phyloP scores from a whole-genome alignment of 768 basidiomycete species.

The Clitopilus hobsonii region DNA sequence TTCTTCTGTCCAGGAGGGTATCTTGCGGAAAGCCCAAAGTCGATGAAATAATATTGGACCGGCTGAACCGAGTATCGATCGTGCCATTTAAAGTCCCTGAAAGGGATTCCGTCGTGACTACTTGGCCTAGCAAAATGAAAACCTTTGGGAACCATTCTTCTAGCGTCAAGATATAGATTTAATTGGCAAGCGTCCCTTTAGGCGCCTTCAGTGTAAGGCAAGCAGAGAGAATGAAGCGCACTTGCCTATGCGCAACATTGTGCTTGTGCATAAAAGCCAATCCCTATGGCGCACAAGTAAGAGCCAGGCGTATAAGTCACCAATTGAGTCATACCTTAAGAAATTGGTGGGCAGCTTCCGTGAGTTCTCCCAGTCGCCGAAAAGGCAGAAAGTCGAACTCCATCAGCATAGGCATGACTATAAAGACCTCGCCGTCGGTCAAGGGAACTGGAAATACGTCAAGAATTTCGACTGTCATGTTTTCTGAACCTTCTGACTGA shows the following conservation, averaged over 20 bases:
- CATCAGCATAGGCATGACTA: constrained; percentile 11
- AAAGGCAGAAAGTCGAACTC: constrained; percentile 6
- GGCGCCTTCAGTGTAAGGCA: not conserved
- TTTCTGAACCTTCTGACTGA: not conserved
- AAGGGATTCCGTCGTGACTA: constrained; percentile 10
- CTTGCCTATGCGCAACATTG: constrained; percentile 19
- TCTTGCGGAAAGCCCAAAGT: constrained; percentile 29
- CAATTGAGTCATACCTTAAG: constrained; percentile 1
- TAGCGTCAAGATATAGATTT: constrained; percentile 33
- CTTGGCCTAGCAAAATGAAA: constrained; percentile 17
- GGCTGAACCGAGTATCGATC: constrained; percentile 22
- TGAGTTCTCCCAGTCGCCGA: constrained; percentile 9
- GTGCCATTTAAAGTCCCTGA: constrained; percentile 10
- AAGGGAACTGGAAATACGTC: not conserved
- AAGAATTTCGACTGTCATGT: not conserved
- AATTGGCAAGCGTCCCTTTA: constrained; percentile 8
- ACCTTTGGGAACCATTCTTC: constrained; percentile 15
- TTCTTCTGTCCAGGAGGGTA: constrained; percentile 16
- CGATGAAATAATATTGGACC: constrained; percentile 31
- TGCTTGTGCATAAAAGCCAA: constrained; percentile 18
- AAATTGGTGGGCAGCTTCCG: constrained; percentile 5
- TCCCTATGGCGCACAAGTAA: constrained; percentile 6
- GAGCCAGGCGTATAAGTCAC: not conserved
- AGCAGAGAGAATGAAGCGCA: not conserved
- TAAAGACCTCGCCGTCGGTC: not conserved